Evolutionary conservation across 306 rosid genomes (phyloP).

Genomic region (Cucumis cinereus): DNA sequence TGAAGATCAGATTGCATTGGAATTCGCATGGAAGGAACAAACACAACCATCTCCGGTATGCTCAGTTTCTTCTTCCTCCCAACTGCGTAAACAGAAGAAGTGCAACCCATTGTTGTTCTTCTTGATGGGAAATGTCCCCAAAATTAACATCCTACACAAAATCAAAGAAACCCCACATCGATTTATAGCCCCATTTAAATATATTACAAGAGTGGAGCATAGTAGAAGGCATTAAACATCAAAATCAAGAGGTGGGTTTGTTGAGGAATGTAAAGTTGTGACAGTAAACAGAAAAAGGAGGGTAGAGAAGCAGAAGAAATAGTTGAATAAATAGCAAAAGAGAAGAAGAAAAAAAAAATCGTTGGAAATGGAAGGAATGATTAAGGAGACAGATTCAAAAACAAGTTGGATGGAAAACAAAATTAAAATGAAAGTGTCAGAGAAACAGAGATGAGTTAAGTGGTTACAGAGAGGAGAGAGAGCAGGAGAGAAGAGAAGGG

Average conservation of each 20-base stretch:
- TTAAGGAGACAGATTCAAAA: constrained; percentile 22
- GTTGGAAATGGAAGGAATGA: constrained; percentile 24
- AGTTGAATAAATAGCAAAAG: not conserved
- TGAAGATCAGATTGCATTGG: constrained; percentile 71
- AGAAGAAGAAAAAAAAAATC: constrained; percentile 6
- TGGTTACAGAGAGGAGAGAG: constrained; percentile 41
- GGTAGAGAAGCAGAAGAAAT: not conserved
- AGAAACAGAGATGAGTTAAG: constrained; percentile 20
- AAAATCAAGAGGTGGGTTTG: constrained; percentile 5
- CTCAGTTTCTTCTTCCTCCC: constrained; percentile 43
- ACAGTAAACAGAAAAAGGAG: not conserved
- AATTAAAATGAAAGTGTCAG: constrained; percentile 2
- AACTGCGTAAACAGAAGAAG: constrained; percentile 48
- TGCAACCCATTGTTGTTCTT: constrained; percentile 51
- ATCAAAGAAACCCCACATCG: constrained; percentile 19
- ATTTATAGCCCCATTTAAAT: constrained; percentile 8
- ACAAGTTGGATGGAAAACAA: constrained; percentile 8
- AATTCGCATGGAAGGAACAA: constrained; percentile 57
- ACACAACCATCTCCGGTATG: constrained; percentile 55
- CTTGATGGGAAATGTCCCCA: constrained; percentile 12
- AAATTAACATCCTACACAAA: constrained; percentile 48
- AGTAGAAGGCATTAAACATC: not conserved
- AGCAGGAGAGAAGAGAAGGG: constrained; percentile 24
- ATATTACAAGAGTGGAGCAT: not conserved
- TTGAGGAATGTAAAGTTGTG: not conserved